phyloP scores from a whole-genome alignment of 192 early-diverging fungal species.

The Umbelopsis sp. region DNA sequence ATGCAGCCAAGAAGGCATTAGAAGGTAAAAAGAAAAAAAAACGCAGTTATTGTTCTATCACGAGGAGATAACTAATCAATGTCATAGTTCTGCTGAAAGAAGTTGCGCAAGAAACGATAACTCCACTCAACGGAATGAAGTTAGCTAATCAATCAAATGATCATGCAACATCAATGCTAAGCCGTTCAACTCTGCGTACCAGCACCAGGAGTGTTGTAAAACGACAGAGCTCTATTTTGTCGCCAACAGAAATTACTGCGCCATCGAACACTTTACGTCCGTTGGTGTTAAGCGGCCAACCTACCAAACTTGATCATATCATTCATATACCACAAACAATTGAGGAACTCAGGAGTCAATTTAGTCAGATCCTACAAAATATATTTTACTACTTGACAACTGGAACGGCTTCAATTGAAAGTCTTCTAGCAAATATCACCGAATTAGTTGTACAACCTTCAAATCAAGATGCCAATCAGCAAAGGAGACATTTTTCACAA shows the following conservation, averaged over 20 bases:
- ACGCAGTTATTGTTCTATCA: neutral
- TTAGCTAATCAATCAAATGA: neutral
- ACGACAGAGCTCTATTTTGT: neutral
- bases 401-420: constrained; percentile 49
- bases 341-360: constrained; percentile 46
- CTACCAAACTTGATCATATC: constrained; percentile 13
- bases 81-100: neutral
- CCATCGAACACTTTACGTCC: neutral
- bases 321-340: constrained; percentile 40
- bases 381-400: constrained; percentile 53
- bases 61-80: neutral
- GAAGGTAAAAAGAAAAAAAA: constrained; percentile 5
- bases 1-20: constrained; percentile 27
- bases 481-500: constrained; percentile 38
- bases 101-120: constrained; percentile 1
- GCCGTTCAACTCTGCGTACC: constrained; percentile 26
- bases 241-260: neutral
- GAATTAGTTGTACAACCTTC: constrained; percentile 42
- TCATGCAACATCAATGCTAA: constrained; percentile 29
- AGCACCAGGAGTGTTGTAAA: constrained; percentile 1
- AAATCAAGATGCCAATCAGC: constrained; percentile 34
- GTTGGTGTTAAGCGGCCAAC: constrained; percentile 11
- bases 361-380: constrained; percentile 51
- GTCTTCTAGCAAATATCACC: constrained; percentile 47
- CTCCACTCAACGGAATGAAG: neutral